A percentile compares a stretch with the other conserved stretches of the same genome.
Evolutionary conservation across 2,329 filamentous ascomycete species (phyloP).

Genomic region (Cephalotrichum gorgonifer): DNA sequence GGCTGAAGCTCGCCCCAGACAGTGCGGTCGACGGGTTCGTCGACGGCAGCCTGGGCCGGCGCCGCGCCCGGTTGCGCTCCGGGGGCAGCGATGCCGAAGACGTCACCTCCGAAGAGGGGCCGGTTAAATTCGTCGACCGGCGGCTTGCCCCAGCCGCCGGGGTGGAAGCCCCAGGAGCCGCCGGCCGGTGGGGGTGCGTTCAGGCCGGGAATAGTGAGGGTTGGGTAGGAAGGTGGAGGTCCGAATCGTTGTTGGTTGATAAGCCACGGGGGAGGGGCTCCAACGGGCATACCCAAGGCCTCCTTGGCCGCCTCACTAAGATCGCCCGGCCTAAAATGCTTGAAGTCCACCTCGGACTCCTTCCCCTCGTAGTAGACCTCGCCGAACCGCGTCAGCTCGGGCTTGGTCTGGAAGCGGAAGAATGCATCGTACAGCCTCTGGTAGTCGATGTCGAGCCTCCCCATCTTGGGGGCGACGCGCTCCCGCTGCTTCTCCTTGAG

Average conservation of each 20-base stretch:
- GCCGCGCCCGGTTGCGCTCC: slow-evolving; percentile 15
- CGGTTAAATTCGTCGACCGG: slow-evolving; percentile 89
- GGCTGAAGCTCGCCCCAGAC: slow-evolving; percentile 89
- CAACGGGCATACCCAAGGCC: slow-evolving; percentile 85
- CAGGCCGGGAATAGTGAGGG: slow-evolving; percentile 86
- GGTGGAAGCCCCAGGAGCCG: slow-evolving; percentile 88
- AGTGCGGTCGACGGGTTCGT: slow-evolving; percentile 75
- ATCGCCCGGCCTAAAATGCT: slow-evolving; percentile 82
- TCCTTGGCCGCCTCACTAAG: slow-evolving; percentile 83
- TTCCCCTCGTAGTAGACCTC: slow-evolving; percentile 99
- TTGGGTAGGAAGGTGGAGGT: slow-evolving; percentile 87
- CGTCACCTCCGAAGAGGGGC: slow-evolving; percentile 86
- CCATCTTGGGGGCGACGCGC: slow-evolving; percentile 89
- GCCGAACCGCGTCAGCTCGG: slow-evolving; percentile 83
- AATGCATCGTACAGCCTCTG: slow-evolving; percentile 97
- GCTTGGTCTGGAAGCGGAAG: slow-evolving; percentile 96
- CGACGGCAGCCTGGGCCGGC: slow-evolving; percentile 26
- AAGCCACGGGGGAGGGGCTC: slow-evolving; percentile 90
- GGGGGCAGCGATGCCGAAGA: slow-evolving; percentile 64
- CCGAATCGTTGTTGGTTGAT: slow-evolving; percentile 94
- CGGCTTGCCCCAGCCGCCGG: slow-evolving; percentile 92
- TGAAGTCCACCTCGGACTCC: slow-evolving; percentile 90
- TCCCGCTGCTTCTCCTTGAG: slow-evolving; percentile 95
- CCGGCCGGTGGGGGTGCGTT: slow-evolving; percentile 88
- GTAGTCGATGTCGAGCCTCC: slow-evolving; percentile 96